Conservation (phyloP, 2,329 filamentous ascomycete genomes). For the Curvularia sp. region DNA sequence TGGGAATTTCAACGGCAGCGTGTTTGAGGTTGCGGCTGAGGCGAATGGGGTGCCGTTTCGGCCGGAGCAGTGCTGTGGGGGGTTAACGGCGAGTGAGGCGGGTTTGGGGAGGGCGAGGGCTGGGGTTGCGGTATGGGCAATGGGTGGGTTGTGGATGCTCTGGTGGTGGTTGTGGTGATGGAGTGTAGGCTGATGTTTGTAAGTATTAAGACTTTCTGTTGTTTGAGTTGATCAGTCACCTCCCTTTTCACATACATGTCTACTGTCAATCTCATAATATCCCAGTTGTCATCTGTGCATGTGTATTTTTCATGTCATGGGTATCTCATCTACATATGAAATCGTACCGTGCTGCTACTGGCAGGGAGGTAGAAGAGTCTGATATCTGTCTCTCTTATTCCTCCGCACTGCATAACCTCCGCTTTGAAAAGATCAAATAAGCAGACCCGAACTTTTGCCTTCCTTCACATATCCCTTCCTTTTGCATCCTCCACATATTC, state of each 20-base stretch:
- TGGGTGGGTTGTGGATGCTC: neutral
- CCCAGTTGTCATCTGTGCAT: neutral
- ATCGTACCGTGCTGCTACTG: constrained; percentile 11
- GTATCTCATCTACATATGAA: constrained; percentile 27
- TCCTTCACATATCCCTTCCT: neutral
- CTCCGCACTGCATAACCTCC: neutral
- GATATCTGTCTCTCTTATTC: neutral
- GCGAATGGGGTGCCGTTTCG: constrained; percentile 59
- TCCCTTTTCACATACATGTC: neutral
- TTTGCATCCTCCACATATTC: neutral
- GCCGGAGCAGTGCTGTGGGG: constrained; percentile 33
- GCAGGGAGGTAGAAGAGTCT: neutral
- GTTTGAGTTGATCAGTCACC: no score
- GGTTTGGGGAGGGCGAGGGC: neutral
- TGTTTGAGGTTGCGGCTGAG: no score
- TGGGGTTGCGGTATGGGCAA: neutral
- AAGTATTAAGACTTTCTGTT: neutral
- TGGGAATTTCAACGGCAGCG: no score
- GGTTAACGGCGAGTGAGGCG: neutral
- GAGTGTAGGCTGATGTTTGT: neutral
- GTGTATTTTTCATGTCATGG: constrained; percentile 10
- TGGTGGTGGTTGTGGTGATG: neutral
- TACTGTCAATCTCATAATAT: neutral
- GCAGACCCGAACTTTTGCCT: neutral
- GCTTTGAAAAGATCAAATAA: neutral